phyloP scores from a whole-genome alignment of 257 asterid species.

The Lycium barbarum region DNA sequence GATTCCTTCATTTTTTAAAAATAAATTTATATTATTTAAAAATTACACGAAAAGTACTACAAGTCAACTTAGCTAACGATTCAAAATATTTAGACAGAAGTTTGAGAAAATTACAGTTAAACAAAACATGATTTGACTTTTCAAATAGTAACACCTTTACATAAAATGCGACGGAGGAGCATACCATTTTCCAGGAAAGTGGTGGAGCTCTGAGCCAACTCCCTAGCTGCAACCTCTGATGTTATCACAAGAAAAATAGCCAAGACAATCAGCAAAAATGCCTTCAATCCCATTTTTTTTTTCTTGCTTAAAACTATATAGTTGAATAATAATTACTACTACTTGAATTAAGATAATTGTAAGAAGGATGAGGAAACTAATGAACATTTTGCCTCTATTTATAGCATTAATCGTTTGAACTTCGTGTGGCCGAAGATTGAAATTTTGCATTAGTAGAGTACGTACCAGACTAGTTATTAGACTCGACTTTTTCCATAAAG shows the following conservation, averaged over 20 bases:
- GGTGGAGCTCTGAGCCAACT: slow-evolving; percentile 26
- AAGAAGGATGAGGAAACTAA: not conserved
- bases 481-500: too few relatives aligned
- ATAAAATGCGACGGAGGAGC: not conserved
- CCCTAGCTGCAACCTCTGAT: slow-evolving; percentile 32
- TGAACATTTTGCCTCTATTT: not conserved
- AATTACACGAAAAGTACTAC: not conserved
- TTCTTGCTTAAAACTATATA: not conserved
- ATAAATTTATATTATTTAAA: not conserved
- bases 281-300: slow-evolving; percentile 31
- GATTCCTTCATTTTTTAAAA: too few relatives aligned
- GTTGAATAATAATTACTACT: not conserved
- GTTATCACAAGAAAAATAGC: slow-evolving; percentile 28
- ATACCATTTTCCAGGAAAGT: not conserved
- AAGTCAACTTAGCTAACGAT: not conserved
- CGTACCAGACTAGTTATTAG: not conserved
- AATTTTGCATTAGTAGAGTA: not conserved
- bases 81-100: not conserved
- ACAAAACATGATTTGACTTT: not conserved
- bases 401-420: not conserved
- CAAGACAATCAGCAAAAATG: slow-evolving; percentile 19
- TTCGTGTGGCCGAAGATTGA: not conserved
- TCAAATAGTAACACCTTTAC: not conserved
- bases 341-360: not conserved
- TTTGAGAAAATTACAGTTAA: too few relatives aligned